phyloP scores from a whole-genome alignment of 176 grass and related monocot genomes.

The Phyllostachys edulis region DNA sequence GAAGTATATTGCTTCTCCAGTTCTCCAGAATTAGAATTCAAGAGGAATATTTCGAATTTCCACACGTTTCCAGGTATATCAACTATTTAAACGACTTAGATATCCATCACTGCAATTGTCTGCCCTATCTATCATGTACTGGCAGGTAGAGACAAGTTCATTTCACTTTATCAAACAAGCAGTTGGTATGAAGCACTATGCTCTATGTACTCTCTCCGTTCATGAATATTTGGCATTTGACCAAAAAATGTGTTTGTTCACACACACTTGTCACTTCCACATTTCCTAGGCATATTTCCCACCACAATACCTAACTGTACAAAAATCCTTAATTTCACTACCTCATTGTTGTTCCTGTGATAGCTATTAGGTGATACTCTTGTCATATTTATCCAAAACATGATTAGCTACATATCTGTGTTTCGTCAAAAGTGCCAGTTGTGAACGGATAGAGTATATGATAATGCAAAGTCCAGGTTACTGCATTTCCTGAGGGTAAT shows the following conservation, averaged over 20 bases:
- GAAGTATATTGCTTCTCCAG: neutral
- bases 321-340: neutral
- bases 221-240: neutral
- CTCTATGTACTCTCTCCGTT: neutral
- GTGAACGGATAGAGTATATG: neutral
- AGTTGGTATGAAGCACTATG: neutral
- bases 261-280: neutral
- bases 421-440: neutral
- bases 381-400: constrained; percentile 23
- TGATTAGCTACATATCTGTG: neutral
- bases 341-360: neutral
- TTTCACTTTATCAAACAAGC: neutral
- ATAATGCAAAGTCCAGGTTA: neutral
- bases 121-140: neutral
- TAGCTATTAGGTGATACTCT: neutral
- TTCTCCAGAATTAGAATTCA: neutral
- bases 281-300: neutral
- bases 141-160: neutral
- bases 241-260: neutral
- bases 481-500: neutral
- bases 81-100: neutral
- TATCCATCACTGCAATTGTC: neutral
- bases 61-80: neutral
- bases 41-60: neutral
- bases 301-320: neutral